Evolutionary conservation across 2,329 filamentous ascomycete genomes (phyloP).

Genomic region (Corinectria fuckeliana): DNA sequence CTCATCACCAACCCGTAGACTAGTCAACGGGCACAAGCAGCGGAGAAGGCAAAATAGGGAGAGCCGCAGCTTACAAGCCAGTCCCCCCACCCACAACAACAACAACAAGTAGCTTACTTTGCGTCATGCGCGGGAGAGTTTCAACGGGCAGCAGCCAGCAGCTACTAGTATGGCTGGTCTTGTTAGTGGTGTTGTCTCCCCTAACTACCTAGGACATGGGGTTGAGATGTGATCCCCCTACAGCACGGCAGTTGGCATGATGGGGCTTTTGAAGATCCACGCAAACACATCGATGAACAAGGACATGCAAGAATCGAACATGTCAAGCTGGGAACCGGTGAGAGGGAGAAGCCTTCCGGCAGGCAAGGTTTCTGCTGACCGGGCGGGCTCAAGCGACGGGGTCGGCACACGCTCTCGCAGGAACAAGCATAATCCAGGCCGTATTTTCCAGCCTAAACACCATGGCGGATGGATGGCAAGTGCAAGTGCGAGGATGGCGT

Average conservation of each 20-base stretch:
- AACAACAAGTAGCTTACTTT: not conserved
- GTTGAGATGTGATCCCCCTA: not conserved
- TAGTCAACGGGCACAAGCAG: not conserved
- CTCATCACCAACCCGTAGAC: not conserved
- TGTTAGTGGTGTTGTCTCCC: conserved; percentile 4
- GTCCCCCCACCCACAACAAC: not conserved
- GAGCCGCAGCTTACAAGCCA: not conserved
- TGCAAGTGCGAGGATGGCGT: conserved; percentile 9
- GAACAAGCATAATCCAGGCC: conserved; percentile 30
- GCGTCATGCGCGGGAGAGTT: conserved; percentile 16
- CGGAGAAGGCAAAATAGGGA: not conserved
- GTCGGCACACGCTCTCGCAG: conserved; percentile 9
- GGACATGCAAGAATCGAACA: conserved; percentile 26
- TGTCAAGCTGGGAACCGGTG: conserved; percentile 31
- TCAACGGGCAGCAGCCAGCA: conserved; percentile 11
- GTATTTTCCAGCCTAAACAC: not conserved
- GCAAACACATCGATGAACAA: conserved; percentile 20
- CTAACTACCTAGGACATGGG: not conserved
- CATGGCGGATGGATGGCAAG: conserved; percentile 13
- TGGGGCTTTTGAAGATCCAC: conserved; percentile 22
- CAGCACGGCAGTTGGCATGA: conserved; percentile 18
- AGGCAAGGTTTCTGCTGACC: conserved; percentile 28
- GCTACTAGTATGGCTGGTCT: too few relatives aligned
- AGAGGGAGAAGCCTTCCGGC: conserved; percentile 17
- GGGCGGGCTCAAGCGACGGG: conserved; percentile 11